Base-by-base conservation (phyloP, 176 grass and related monocot species). In the Rhynchospora tenuis region DNA sequence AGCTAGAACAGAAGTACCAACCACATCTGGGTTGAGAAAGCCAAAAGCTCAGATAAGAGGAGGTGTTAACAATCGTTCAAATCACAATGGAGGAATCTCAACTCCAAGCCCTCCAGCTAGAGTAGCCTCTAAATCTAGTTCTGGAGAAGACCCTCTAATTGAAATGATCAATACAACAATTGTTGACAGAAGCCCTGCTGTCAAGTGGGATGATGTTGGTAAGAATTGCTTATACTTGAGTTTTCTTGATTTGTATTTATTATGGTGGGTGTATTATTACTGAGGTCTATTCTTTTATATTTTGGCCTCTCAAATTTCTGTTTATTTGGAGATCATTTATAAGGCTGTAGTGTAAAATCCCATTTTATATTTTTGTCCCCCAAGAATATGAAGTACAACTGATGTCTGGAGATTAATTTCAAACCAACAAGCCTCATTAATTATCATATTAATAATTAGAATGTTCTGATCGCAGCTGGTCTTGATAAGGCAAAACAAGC, bases 201-300 rank as follows among this genome's bases (percentile, higher is more conserved):
- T 99, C 57, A 93, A 86, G 73, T 99, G 96, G 93, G 96, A 99
- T 81, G 89, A 95, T 85, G 96, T 95, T 89, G 93, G 93, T 99
- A 95, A 59, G 91, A 23, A 87, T 65, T 69, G 10, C 13, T 44
- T 73, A 22, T 19, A 66, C 33, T 46, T 15, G 28, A 6, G 12
- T 80, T 38, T n/a, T 62, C 22, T 38, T 27, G 23, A 82, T 82
- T 64, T 66, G 5, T 6, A 27, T 28, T 54, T 68, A 10, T 5
- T 68, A 68, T 43, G 38, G 8, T 43, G 62, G 62, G 27, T 65
- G 15, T 31, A 12, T 31, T 65, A 15, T 65, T 29, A 11, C 5
- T 15, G 61, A 29, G 62, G 12, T 14, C 26, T 14, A 31, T 19
- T 38, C 7, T 68, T 68, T 68, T 42, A 68, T 68, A 42, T 42